Evolutionary conservation across 1,284 basidiomycete genomes (phyloP), one percentile per base, ranked within the genome.

Genomic region (Naganishia albida): DNA sequence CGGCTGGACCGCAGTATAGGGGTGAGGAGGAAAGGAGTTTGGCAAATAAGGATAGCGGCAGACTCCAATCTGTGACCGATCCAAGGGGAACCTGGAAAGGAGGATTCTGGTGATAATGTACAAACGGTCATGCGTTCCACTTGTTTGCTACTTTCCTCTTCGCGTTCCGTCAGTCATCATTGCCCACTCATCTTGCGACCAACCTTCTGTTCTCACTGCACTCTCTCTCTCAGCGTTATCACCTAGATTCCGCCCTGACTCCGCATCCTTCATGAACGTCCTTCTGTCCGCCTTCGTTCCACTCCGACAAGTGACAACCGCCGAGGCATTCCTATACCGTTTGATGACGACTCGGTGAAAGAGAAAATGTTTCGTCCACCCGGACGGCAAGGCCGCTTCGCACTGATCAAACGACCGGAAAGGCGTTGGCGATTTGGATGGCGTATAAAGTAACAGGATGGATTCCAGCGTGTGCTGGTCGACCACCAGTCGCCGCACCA

Each of bases 331-430:
- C 18, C 57, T 30, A 42, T 60, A 60, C 6, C 57, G 57, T 12
- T 40, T 60, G 48, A 60, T 15, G 28, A 50, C 46, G 15, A 60
- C 23, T 34, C 44, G 57, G 13, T 60, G 57, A 13, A 50, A 50
- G 25, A 50, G 7, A 25, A 49, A 30, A n/a, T 46, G 46, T 13
- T 49, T 26, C 13, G 46, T 34, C 57, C 57, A 60, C 7, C n/a
- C 46, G 30, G 46, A 40, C 1, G 57, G 57, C 46, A 60, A 23
- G 30, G 46, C 20, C 0, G 57, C 57, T 40, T 49, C 46, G 30
- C 38, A 39, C 39, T 50, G 30, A 7, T 60, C 57, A 39, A 60
- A 50, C 46, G 57, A 50, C 1, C 8, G n/a, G 23, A 60, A 50
- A 8, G 57, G 48, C 46, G 39, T 26, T 13, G 46, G 20, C 10